phyloP scores from a whole-genome alignment of 257 asterid species.

The Ocimum tenuiflorum region DNA sequence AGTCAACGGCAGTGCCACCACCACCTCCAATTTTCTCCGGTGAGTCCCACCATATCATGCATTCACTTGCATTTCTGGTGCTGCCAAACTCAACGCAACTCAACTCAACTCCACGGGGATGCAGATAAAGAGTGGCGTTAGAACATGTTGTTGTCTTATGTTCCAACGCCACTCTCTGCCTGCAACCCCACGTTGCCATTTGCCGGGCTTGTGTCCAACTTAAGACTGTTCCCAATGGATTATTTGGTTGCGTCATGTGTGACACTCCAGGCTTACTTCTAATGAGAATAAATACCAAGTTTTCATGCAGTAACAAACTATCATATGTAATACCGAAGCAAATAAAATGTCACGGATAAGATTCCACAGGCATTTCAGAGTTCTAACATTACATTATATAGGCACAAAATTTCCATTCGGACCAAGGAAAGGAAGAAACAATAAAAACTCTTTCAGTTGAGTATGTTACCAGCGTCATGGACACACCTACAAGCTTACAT shows the following conservation, averaged over 20 bases:
- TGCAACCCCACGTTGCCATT: conserved; percentile 18
- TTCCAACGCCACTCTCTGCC: conserved; percentile 19
- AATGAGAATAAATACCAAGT: not conserved
- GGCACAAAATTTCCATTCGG: not conserved
- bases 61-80: too few relatives aligned
- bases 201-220: conserved; percentile 13
- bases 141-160: conserved; percentile 10
- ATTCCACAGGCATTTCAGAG: not conserved
- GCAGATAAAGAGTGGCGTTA: too few relatives aligned
- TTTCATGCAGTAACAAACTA: not conserved
- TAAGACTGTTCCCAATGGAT: not conserved
- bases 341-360: not conserved
- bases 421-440: not conserved
- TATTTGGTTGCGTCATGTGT: conserved; percentile 17
- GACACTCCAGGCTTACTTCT: conserved; percentile 1
- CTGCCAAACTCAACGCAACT: too few relatives aligned
- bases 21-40: conserved; percentile 36
- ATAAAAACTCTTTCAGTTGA: not conserved
- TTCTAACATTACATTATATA: not conserved
- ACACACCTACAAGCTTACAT: not conserved
- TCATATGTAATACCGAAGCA: not conserved
- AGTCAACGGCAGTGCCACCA: conserved; percentile 24
- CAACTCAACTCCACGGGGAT: too few relatives aligned
- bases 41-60: not conserved
- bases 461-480: not conserved